These are phyloP conservation scores for Friedmanniomyces endolithicus DNA, from an alignment of 495 filamentous ascomycete species.

Conservation along the genomic window DNA sequence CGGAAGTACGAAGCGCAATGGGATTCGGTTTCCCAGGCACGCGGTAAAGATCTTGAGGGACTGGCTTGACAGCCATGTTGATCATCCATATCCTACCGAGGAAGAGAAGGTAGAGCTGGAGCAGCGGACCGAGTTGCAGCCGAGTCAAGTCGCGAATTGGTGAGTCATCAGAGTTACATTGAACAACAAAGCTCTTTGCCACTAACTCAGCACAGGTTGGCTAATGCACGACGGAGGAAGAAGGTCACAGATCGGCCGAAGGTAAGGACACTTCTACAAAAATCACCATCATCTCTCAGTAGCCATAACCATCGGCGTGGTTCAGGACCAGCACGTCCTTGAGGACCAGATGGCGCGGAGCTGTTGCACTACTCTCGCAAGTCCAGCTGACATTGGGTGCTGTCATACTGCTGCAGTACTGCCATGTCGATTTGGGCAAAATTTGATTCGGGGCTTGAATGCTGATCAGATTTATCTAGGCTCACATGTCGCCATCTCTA, in stretches of 20 bases:
- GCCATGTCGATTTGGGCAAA: no score
- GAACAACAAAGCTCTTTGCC: no score
- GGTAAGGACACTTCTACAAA: neutral
- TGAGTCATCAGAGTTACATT: neutral
- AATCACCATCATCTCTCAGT: no score
- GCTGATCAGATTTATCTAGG: constrained; percentile 25
- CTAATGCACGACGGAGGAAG: constrained; percentile 66
- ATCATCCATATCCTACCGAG: constrained; percentile 71
- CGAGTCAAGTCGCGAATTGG: constrained; percentile 74
- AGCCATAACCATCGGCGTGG: no score
- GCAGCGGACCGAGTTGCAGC: constrained; percentile 57
- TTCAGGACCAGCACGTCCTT: no score
- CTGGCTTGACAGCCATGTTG: constrained; percentile 62
- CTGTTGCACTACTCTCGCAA: no score
- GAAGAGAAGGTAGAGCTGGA: constrained; percentile 66
- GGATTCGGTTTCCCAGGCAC: constrained; percentile 56
- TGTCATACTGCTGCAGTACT: no score
- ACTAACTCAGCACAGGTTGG: constrained; percentile 32
- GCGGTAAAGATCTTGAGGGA: constrained; percentile 62
- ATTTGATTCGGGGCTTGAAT: neutral
- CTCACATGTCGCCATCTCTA: constrained; percentile 23
- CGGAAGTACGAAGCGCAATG: constrained; percentile 34
- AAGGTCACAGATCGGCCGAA: constrained; percentile 39
- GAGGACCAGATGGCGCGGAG: no score
- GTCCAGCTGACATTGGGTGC: no score